phyloP scores from a whole-genome alignment of 495 filamentous ascomycete species.

The Podospora sp. region DNA sequence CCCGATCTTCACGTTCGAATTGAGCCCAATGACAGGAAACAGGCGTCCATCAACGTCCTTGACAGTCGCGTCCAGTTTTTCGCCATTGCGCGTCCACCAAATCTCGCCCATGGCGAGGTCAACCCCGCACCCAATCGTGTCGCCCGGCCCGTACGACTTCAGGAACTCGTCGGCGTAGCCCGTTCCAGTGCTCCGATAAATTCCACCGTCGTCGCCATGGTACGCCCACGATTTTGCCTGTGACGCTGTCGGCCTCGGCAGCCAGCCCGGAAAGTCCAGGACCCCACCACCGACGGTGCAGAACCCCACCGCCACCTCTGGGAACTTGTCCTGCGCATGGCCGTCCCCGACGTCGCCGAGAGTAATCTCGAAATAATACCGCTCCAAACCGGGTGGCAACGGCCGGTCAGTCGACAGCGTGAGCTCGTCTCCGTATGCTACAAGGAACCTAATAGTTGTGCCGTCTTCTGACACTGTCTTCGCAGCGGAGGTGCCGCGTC shows the following conservation, averaged over 20 bases:
- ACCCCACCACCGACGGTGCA: slow-evolving; percentile 28
- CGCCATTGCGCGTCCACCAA: slow-evolving; percentile 35
- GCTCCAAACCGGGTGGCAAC: slow-evolving; percentile 30
- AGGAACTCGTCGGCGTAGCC: background rate
- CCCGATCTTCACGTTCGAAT: slow-evolving; percentile 17
- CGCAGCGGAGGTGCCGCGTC: background rate
- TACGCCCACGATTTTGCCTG: slow-evolving; percentile 28
- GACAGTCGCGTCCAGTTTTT: slow-evolving; percentile 6
- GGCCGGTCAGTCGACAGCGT: slow-evolving; percentile 29
- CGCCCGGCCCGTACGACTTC: slow-evolving; percentile 21
- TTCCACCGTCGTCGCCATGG: slow-evolving; percentile 22
- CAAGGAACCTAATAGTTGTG: slow-evolving; percentile 9
- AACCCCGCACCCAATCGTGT: slow-evolving; percentile 31
- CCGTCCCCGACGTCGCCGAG: background rate
- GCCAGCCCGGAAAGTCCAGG: slow-evolving; percentile 28
- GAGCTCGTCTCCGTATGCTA: background rate
- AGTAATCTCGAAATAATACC: slow-evolving; percentile 32
- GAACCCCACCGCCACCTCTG: slow-evolving; percentile 29
- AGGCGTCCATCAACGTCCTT: slow-evolving; percentile 25
- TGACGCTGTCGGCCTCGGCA: background rate
- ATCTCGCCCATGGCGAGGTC: slow-evolving; percentile 25
- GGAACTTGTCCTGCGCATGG: slow-evolving; percentile 1
- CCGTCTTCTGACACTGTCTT: slow-evolving; percentile 19
- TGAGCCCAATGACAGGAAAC: slow-evolving; percentile 29
- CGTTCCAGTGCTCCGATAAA: slow-evolving; percentile 10